A percentile compares a stretch with the other conserved stretches of the same genome.
These are phyloP conservation scores for Umbellularia californica DNA, from an alignment of 164 flowering plant species.

Conservation along the genomic window DNA sequence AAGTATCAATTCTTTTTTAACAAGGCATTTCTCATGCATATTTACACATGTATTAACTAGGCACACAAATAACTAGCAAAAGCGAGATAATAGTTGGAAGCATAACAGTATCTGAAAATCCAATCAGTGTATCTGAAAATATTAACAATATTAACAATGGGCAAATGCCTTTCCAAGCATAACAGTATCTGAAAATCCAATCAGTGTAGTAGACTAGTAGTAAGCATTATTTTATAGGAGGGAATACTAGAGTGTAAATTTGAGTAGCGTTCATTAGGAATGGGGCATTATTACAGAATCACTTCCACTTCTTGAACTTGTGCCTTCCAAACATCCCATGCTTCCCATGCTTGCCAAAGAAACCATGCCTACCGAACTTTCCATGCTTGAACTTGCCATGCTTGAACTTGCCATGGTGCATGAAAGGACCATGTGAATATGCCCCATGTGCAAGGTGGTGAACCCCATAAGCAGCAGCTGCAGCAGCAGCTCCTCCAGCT, in stretches of 20 bases:
- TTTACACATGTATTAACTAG: too few relatives aligned
- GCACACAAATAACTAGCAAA: too few relatives aligned
- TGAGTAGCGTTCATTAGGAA: too few relatives aligned
- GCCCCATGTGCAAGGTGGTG: slow-evolving; percentile 32
- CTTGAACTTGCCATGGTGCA: slow-evolving; percentile 26
- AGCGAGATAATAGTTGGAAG: too few relatives aligned
- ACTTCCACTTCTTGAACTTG: slow-evolving; percentile 62
- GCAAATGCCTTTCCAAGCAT: not conserved
- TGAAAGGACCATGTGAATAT: slow-evolving; percentile 1
- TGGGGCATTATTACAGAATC: not conserved
- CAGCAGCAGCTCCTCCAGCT: slow-evolving; percentile 84
- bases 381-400: slow-evolving; percentile 33
- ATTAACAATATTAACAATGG: not conserved
- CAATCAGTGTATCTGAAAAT: not conserved
- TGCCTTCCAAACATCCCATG: slow-evolving; percentile 26
- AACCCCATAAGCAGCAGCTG: slow-evolving; percentile 69
- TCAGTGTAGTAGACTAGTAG: not conserved
- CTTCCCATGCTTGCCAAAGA: slow-evolving; percentile 25
- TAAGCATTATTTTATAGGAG: not conserved
- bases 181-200: not conserved
- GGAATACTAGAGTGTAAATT: too few relatives aligned
- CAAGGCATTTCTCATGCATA: too few relatives aligned
- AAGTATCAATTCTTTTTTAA: too few relatives aligned
- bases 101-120: not conserved
- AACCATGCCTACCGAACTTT: slow-evolving; percentile 17